phyloP scores from a whole-genome alignment of 1,284 basidiomycete species.

The Psilocybe mexicana region DNA sequence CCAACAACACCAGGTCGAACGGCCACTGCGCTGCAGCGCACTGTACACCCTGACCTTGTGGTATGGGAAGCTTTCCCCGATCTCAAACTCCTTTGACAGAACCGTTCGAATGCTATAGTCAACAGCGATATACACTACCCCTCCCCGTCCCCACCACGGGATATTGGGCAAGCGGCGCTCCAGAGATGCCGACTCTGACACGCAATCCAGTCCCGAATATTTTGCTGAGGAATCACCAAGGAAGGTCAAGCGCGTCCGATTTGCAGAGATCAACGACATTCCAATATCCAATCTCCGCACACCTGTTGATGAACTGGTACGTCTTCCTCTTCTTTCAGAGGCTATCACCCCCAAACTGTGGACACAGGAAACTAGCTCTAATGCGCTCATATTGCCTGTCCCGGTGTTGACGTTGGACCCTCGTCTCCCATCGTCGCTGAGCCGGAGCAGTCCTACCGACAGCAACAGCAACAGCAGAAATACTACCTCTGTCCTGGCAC shows the following conservation, averaged over 20 bases:
- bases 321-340: neutral
- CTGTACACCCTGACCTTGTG: neutral
- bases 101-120: neutral
- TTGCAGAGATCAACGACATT: slow-evolving; percentile 3
- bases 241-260: slow-evolving; percentile 12
- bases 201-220: neutral
- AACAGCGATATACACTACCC: neutral
- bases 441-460: too few species aligned
- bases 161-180: slow-evolving; percentile 9
- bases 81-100: neutral
- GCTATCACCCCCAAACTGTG: neutral
- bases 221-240: neutral
- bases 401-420: too few species aligned
- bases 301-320: slow-evolving; percentile 8
- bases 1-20: neutral
- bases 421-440: too few species aligned
- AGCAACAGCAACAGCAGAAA: too few species aligned
- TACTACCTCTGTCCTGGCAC: neutral
- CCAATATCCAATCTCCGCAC: slow-evolving; percentile 11
- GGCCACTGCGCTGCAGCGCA: neutral
- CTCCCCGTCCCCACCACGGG: neutral
- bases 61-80: neutral
- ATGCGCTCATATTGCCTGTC: neutral
- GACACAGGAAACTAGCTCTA: neutral
- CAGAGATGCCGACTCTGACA: neutral